Evolutionary conservation across 257 asterid genomes (phyloP).

Genomic region (Haberlea rhodopensis): DNA sequence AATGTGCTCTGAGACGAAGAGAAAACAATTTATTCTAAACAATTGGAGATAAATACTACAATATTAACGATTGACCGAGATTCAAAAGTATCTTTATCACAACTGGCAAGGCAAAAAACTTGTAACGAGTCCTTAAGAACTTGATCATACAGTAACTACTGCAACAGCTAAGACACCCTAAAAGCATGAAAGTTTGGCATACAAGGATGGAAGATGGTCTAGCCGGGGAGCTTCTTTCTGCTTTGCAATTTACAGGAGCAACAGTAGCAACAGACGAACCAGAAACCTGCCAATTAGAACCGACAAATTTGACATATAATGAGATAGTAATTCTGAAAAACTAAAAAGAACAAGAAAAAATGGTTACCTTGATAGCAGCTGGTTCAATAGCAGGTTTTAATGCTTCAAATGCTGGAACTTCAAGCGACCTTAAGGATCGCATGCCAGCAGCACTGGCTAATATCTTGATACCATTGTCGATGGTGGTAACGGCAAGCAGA

Average conservation of each 20-base stretch:
- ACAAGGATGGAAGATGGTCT: conserved; percentile 85
- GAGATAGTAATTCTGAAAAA: not conserved
- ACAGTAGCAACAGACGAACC: conserved; percentile 72
- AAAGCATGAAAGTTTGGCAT: conserved; percentile 34
- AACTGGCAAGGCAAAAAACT: conserved; percentile 5
- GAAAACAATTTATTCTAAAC: not conserved
- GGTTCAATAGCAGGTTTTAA: conserved; percentile 77
- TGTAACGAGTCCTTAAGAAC: not conserved
- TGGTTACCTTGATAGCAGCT: conserved; percentile 34
- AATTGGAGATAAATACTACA: not conserved
- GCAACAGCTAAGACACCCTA: conserved; percentile 8
- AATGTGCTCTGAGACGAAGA: not conserved
- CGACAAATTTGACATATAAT: not conserved
- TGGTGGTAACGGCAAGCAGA: conserved; percentile 90
- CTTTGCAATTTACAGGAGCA: conserved; percentile 74
- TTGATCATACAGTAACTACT: conserved; percentile 17
- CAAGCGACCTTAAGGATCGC: conserved; percentile 72
- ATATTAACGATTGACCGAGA: not conserved
- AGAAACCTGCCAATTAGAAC: conserved; percentile 54
- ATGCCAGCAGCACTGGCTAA: conserved; percentile 81
- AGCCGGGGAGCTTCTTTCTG: conserved; percentile 95
- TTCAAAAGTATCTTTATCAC: not conserved
- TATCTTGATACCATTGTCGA: conserved; percentile 88
- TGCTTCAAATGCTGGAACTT: conserved; percentile 73
- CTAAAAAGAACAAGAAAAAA: not conserved